A percentile compares a stretch with the other conserved stretches of the same genome.
Conservation (phyloP, 2,329 filamentous ascomycete species). For the Stachybotrys chartarum region DNA sequence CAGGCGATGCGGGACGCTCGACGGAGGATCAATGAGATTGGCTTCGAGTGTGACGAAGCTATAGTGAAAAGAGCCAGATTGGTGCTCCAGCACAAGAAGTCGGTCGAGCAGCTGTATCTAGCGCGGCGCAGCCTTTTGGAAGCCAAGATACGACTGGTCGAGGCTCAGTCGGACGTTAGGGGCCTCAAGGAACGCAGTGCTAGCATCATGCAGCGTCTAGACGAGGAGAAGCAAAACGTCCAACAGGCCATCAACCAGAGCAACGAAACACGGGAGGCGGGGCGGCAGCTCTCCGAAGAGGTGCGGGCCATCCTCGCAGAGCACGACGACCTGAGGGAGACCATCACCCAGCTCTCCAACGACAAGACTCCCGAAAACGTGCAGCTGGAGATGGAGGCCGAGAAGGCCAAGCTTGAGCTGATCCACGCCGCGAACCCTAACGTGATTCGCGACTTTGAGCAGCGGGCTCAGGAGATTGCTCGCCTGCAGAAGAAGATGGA, state of each 20-base stretch:
- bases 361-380: conserved; percentile 56
- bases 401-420: conserved; percentile 69
- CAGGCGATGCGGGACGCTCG: conserved; percentile 23
- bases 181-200: conserved; percentile 60
- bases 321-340: conserved; percentile 29
- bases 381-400: conserved; percentile 65
- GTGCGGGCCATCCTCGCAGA: conserved; percentile 32
- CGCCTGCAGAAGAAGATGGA: conserved; percentile 51
- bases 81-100: conserved; percentile 45
- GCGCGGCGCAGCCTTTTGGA: conserved; percentile 60
- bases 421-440: conserved; percentile 72
- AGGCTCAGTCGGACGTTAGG: conserved; percentile 74
- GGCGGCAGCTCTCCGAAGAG: conserved; percentile 19
- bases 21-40: conserved; percentile 38
- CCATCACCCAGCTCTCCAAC: conserved; percentile 35
- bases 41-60: conserved; percentile 46
- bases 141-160: conserved; percentile 62
- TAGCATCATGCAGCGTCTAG: conserved; percentile 47
- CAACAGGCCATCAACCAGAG: conserved; percentile 28
- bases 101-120: conserved; percentile 54
- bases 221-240: conserved; percentile 32
- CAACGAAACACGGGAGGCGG: conserved; percentile 27
- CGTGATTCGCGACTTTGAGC: conserved; percentile 71
- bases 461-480: conserved; percentile 63
- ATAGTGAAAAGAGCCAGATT: conserved; percentile 49